phyloP scores from a whole-genome alignment of 1,139 yeast species.

The Pichia sp. region DNA sequence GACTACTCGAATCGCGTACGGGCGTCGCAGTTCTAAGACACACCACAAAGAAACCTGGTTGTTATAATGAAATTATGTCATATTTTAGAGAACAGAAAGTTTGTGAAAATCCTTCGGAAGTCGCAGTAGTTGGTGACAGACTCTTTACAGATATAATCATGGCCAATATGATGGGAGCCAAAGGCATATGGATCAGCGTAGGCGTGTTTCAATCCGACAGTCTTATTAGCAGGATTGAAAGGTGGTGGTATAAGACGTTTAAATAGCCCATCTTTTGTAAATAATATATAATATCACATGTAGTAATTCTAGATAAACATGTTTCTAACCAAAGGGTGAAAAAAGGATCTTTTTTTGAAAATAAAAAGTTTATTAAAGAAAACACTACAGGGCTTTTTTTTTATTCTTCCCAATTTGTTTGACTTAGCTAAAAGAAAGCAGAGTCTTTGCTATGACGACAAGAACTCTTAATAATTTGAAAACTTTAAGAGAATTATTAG shows the following conservation, averaged over 20 bases:
- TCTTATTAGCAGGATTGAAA: slow-evolving; percentile 47
- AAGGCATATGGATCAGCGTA: slow-evolving; percentile 74
- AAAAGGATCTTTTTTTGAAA: too few species aligned
- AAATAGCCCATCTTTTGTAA: too few species aligned
- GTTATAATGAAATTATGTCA: slow-evolving; percentile 60
- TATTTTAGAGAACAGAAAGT: slow-evolving; percentile 48
- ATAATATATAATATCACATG: too few species aligned
- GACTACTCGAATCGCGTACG: slow-evolving; percentile 53
- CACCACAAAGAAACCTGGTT: slow-evolving; percentile 83
- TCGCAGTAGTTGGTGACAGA: slow-evolving; percentile 86
- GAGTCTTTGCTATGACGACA: slow-evolving; percentile 13
- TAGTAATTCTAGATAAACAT: too few species aligned
- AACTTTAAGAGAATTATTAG: slow-evolving; percentile 15
- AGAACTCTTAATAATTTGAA: slow-evolving; percentile 10
- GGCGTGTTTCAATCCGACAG: slow-evolving; percentile 62
- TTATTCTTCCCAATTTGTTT: too few species aligned
- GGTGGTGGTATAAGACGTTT: slow-evolving; percentile 33
- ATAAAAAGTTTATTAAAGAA: too few species aligned
- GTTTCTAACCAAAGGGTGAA: too few species aligned
- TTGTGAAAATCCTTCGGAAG: slow-evolving; percentile 48
- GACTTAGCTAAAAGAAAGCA: too few species aligned
- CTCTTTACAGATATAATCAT: slow-evolving; percentile 84
- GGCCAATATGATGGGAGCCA: slow-evolving; percentile 92
- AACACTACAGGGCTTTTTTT: too few species aligned
- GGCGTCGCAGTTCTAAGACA: slow-evolving; percentile 80